Evolutionary conservation across 768 basidiomycete species (phyloP), one percentile per base, ranked within the genome.

Genomic region (Fomitopsis pulvina): DNA sequence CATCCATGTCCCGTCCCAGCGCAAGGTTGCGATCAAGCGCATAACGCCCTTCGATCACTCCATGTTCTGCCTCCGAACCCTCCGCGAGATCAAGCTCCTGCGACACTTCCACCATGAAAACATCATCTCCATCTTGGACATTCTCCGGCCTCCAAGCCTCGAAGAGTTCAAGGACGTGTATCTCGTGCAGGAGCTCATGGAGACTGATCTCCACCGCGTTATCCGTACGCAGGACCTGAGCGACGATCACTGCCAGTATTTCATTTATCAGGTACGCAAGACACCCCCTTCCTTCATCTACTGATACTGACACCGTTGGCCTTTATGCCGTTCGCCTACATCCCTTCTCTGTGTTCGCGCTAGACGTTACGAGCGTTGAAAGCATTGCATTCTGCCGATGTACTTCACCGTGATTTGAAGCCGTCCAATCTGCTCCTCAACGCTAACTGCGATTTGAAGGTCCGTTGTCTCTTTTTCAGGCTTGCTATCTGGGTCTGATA

Each of bases 181-280:
- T 57, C 74, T 79, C 47, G 77, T 80, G 7, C 78, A 78, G 67
- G 88, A 91, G 64, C 72, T 91, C 56, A 81, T 95, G 83, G 95
- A 96, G 68, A 95, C 92, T 0, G 95, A 98, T 70, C 72, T 98
- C 57, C 93, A 98, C 64, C 84, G 95, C 48, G 96, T 99, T 41
- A 97, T 99, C 59, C 78, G 91, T 22, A 95, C 96, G 0, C 95
- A 98, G 67, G 81, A 88, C 52, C 75, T 99, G 37, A 87, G 85
- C 51, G 95, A 98, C 63, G 93, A 97, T 63, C 94, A 97, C 63
- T 86, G 83, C 58, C 92, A 98, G 68, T 99, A 99, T 66, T 97
- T 99, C 63, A 85, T 95, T 57, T 99, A 99, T 66, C 95, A 97
- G 76, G 85, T 82, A 53, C 44, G 71, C 64, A 50, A 45, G 58